phyloP scores from a whole-genome alignment of 1,139 yeast genomes.

The Suhomyces choctaworum region DNA sequence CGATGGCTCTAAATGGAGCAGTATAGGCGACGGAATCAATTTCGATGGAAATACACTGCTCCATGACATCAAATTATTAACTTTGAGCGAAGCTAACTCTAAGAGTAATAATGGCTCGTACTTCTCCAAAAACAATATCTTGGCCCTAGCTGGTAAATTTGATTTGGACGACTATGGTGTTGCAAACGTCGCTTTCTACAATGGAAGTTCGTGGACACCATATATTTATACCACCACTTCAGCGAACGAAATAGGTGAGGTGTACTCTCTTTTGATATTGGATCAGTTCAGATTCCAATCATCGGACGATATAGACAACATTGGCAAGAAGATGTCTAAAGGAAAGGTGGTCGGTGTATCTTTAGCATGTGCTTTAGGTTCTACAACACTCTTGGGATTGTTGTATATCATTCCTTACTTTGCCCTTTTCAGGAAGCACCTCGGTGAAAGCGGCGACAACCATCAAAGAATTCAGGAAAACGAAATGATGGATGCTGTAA shows the following conservation, averaged over 20 bases:
- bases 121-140: slow-evolving; percentile 45
- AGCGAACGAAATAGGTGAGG: slow-evolving; percentile 28
- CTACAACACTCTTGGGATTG: slow-evolving; percentile 66
- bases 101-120: slow-evolving; percentile 29
- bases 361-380: slow-evolving; percentile 82
- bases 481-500: slow-evolving; percentile 67
- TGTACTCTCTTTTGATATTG: slow-evolving; percentile 37
- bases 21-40: slow-evolving; percentile 39
- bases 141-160: slow-evolving; percentile 66
- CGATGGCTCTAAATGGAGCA: slow-evolving; percentile 50
- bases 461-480: slow-evolving; percentile 59
- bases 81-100: slow-evolving; percentile 26
- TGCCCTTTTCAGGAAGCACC: slow-evolving; percentile 47
- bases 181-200: slow-evolving; percentile 67
- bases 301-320: slow-evolving; percentile 32
- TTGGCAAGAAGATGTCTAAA: slow-evolving; percentile 27
- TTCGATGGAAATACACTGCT: slow-evolving; percentile 30
- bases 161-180: slow-evolving; percentile 53
- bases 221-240: slow-evolving; percentile 40
- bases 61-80: slow-evolving; percentile 43
- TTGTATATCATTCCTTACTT: slow-evolving; percentile 58
- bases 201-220: slow-evolving; percentile 76
- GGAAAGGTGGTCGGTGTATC: slow-evolving; percentile 90
- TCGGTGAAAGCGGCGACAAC: slow-evolving; percentile 30
- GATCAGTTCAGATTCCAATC: slow-evolving; percentile 42